Evolutionary conservation across 2,329 filamentous ascomycete genomes (phyloP).

Genomic region (Monosporascus ibericus): DNA sequence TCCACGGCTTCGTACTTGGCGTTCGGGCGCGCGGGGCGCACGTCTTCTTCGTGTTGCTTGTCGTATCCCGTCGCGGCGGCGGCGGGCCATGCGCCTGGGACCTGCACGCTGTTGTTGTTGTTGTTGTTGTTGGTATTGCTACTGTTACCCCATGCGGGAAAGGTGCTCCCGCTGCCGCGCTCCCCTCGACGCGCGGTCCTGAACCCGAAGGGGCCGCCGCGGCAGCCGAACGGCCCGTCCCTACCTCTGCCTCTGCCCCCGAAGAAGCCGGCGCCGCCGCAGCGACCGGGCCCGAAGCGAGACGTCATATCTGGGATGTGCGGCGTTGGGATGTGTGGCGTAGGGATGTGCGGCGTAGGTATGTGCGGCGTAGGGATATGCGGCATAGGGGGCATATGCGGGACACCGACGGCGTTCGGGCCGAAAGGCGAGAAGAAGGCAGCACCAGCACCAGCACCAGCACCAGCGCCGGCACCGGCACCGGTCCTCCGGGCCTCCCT

Average conservation of each 20-base stretch:
- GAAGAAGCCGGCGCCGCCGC: constrained; percentile 1
- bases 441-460: background rate
- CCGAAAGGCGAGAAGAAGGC: too few relatives aligned
- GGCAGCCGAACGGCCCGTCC: background rate
- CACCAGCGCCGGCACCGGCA: background rate
- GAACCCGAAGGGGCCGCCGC: too few relatives aligned
- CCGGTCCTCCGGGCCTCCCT: too few relatives aligned
- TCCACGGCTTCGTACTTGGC: constrained; percentile 32
- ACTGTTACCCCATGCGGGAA: background rate
- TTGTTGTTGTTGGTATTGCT: background rate
- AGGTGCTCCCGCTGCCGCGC: too few relatives aligned
- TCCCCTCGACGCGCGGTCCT: too few relatives aligned
- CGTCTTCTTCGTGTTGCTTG: background rate
- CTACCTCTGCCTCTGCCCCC: background rate
- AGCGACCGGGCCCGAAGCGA: background rate
- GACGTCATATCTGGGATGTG: background rate
- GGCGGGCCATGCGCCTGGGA: background rate
- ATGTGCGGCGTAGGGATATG: background rate
- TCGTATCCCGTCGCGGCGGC: background rate
- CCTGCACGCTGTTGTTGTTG: background rate
- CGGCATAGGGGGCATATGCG: background rate
- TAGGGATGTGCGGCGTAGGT: background rate
- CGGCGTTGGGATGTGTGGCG: background rate
- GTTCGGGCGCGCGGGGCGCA: background rate
- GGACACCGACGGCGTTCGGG: background rate